Base-by-base conservation (phyloP, 129 eudicot genomes). In the Arctium minus region DNA sequence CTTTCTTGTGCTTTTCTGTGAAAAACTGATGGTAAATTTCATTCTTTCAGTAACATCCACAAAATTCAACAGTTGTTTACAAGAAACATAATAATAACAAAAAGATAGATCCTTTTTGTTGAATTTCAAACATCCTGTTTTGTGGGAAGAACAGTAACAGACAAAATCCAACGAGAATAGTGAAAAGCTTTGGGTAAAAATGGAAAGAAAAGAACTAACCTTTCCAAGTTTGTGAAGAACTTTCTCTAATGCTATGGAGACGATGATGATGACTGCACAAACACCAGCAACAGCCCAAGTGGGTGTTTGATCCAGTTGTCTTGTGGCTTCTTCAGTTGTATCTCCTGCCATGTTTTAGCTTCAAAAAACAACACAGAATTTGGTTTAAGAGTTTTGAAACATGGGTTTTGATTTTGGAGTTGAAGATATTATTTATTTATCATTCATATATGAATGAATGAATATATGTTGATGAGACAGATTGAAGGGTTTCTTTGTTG, bases 261-360 rank as follows among this genome's bases (percentile, higher is more conserved):
- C 72, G 77, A 95, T 73, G 67, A 95, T 92, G 65, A 95, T 88
- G 13, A 89, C 72, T n/a, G 97, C 97, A 82, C 97, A 95, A 32
- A 95, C 94, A 84, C 93, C 93, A 53, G 98, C 92, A 0, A 95
- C 98, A 0, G 98, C 97, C 98, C 97, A 95, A 81, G 98, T 95
- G 27, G 98, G 96, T 73, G 98, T 95, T 79, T 88, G 92, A 87
- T 88, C 92, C 17, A 91, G 89, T 87, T 85, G 48, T 44, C 92
- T 85, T 53, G 67, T 53, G 1, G 13, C 38, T 56, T 12, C 75
- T 6, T 53, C 75, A 80, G 86, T 82, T 76, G 81, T 67, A 83
- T 75, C 86, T 32, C 87, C 90, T 33, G 88, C 93, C 93, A 90
- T 46, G 9, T 90, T 3, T 36, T n/a, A 64, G 27, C 29, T 64